Evolutionary conservation across 1,284 basidiomycete genomes (phyloP), one percentile per base, ranked within the genome.

Genomic region (Ceratobasidium sp.): DNA sequence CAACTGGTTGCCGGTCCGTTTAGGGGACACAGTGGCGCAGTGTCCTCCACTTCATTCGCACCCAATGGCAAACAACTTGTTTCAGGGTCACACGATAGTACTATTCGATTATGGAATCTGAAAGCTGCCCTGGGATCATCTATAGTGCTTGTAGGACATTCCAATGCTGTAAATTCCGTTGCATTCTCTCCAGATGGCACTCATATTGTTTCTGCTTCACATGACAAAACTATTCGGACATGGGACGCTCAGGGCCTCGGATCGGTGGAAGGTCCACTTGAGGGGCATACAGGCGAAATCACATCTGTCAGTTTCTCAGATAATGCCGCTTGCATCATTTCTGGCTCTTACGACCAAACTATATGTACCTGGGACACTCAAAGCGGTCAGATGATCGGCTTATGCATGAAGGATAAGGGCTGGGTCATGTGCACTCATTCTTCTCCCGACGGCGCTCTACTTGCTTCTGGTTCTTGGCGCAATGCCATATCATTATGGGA

Each of bases 161-260:
- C n/a, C n/a, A n/a, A n/a, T n/a, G n/a, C n/a, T n/a, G n/a, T n/a
- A n/a, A n/a, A n/a, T n/a, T n/a, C n/a, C n/a, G n/a, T 55, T 0
- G 10, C 45, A 10, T 47, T 20, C 45, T 22, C 45, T 15, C 56
- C 47, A n/a, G 32, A 60, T 32, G 56, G 56, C 17, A 29, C 29
- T 12, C 25, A 20, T n/a, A 42, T 69, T 27, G 68, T 34, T 15
- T 69, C 68, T 15, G 68, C 40, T 20, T 69, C 68, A 13, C 7
- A 52, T 1, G 47, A 60, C 32, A 1, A 32, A 3, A 60, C 42
- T 8, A 29, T 60, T 45, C 68, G 47, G 10, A 32, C 35, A 17
- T 69, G 68, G 67, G 42, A 57, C 45, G 22, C 40, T 32, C 43
- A 34, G 25, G 34, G 32, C 5, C 27, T 35, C 0, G 27, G 27